These are phyloP conservation scores for Chlorella sp. DNA, from an alignment of 139 green algal genomes.

Conservation along the genomic window DNA sequence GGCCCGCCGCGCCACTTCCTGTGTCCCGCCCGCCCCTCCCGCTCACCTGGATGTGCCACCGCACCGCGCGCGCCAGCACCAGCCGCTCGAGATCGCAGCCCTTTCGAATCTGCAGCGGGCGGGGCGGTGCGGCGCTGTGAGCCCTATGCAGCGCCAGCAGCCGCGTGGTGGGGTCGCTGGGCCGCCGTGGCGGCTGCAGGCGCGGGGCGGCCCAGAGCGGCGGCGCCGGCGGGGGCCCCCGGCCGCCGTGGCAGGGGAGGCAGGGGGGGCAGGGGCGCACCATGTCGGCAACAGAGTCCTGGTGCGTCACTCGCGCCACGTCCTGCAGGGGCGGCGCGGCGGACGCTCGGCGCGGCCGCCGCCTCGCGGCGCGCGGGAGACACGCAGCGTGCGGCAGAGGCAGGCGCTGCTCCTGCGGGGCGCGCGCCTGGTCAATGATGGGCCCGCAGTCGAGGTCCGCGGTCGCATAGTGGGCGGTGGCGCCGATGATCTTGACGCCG, in stretches of 20 bases:
- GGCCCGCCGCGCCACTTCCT: no score
- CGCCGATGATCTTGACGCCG: constrained; percentile 85
- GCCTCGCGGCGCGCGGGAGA: no score
- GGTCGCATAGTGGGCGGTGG: constrained; percentile 85
- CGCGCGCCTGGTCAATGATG: constrained; percentile 82
- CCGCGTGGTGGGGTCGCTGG: no score
- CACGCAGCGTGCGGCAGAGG: no score
- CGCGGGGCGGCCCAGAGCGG: no score
- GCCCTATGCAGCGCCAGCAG: no score
- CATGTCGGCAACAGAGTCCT: constrained; percentile 66
- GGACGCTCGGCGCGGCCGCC: no score
- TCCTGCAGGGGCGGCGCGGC: no score
- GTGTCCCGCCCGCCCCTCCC: no score
- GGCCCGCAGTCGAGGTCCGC: constrained; percentile 59
- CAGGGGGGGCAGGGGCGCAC: constrained; percentile 25
- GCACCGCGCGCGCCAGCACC: constrained; percentile 74
- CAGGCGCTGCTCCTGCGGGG: no score
- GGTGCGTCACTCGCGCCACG: constrained; percentile 74
- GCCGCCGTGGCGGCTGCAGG: no score
- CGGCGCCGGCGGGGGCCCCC: not conserved
- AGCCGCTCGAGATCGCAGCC: constrained; percentile 77
- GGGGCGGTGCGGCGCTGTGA: not conserved
- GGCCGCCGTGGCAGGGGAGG: not conserved
- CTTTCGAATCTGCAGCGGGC: not conserved
- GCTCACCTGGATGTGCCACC: no score